Evolutionary conservation across 2,329 filamentous ascomycete genomes (phyloP).

Genomic region (Colletotrichum lentis): DNA sequence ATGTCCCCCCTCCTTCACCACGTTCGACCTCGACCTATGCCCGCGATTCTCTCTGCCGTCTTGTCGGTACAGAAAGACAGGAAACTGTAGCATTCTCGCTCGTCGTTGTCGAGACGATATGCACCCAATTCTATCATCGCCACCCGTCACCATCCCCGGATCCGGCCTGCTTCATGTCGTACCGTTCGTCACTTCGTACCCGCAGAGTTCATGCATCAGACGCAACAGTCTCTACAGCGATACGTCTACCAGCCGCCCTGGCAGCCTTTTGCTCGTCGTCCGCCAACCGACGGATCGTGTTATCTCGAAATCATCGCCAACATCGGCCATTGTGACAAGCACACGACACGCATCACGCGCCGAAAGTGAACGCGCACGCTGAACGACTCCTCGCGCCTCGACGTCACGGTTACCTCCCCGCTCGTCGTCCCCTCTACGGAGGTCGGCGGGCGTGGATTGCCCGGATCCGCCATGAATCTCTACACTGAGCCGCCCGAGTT

Average conservation of each 20-base stretch:
- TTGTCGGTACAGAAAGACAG: constrained; percentile 4
- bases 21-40: constrained; percentile 18
- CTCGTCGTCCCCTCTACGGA: constrained; percentile 68
- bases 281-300: constrained; percentile 12
- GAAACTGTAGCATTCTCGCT: constrained; percentile 5
- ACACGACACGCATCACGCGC: constrained; percentile 32
- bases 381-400: constrained; percentile 11
- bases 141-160: constrained; percentile 9
- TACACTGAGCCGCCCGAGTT: constrained; percentile 64
- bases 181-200: constrained; percentile 39
- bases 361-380: constrained; percentile 10
- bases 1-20: constrained; percentile 13
- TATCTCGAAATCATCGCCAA: constrained; percentile 8
- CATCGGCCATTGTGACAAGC: constrained; percentile 15
- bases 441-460: constrained; percentile 65
- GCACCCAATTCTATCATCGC: constrained; percentile 8
- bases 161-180: constrained; percentile 32
- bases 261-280: constrained; percentile 40
- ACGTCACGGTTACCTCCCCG: constrained; percentile 45
- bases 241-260: constrained; percentile 41
- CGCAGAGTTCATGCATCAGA: constrained; percentile 45
- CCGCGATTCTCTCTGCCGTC: constrained; percentile 1
- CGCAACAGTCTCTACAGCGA: constrained; percentile 39
- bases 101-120: constrained; percentile 14
- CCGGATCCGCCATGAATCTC: constrained; percentile 59